Evolutionary conservation across 495 filamentous ascomycete genomes (phyloP).

Genomic region (Evernia prunastri): DNA sequence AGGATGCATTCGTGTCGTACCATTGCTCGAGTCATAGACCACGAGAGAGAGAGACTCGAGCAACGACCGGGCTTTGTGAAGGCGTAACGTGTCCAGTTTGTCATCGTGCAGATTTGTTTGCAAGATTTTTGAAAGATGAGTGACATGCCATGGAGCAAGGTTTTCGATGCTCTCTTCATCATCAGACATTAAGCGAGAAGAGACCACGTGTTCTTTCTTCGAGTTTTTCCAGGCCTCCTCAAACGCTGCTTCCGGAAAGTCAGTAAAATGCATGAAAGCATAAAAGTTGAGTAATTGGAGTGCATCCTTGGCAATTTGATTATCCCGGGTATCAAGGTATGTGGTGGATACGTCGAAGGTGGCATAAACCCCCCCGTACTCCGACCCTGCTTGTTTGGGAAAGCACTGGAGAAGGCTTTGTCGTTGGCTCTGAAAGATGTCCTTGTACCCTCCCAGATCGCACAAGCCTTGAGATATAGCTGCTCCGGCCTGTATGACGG

Average conservation of each 20-base stretch:
- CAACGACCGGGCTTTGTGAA: neutral
- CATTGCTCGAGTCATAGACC: neutral
- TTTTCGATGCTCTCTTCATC: neutral
- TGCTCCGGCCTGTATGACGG: conserved; percentile 1
- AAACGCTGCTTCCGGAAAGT: conserved; percentile 1
- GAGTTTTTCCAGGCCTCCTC: conserved; percentile 2
- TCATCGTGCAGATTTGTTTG: neutral
- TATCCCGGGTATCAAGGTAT: neutral
- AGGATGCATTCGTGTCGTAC: neutral
- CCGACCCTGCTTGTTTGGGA: neutral
- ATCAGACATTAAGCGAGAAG: neutral
- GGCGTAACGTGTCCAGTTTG: neutral
- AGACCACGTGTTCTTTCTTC: neutral
- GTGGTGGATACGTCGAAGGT: neutral
- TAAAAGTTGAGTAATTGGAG: conserved; percentile 1
- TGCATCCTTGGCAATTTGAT: neutral
- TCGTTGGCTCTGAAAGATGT: neutral
- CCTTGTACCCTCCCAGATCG: neutral
- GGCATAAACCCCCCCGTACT: neutral
- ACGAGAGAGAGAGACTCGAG: neutral
- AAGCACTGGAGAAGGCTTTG: neutral
- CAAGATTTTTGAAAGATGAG: neutral
- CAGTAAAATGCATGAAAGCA: conserved; percentile 2
- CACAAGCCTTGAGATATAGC: neutral
- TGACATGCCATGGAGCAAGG: neutral